phyloP scores from a whole-genome alignment of 495 filamentous ascomycete genomes.

The Xylaria telfairii region DNA sequence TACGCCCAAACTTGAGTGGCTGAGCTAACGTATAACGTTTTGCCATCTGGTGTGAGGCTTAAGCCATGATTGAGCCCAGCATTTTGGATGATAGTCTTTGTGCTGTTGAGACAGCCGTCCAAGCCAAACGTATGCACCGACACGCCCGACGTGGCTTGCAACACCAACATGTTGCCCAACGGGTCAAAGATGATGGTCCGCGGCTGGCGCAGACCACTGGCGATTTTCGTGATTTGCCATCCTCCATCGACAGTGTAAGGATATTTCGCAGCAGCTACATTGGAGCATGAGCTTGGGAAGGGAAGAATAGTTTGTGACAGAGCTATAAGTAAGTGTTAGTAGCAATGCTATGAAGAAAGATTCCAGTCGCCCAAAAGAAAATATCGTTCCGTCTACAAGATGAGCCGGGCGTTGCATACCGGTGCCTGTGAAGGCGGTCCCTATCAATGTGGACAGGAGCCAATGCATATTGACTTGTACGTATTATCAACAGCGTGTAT shows the following conservation, averaged over 20 bases:
- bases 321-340: slow-evolving; percentile 20
- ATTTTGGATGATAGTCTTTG: slow-evolving; percentile 45
- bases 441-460: slow-evolving; percentile 7
- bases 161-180: slow-evolving; percentile 57
- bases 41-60: slow-evolving; percentile 64
- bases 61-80: slow-evolving; percentile 67
- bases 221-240: slow-evolving; percentile 45
- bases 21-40: slow-evolving; percentile 67
- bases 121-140: slow-evolving; percentile 57
- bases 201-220: slow-evolving; percentile 40
- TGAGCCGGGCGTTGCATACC: slow-evolving; percentile 25
- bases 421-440: slow-evolving; percentile 32
- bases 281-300: slow-evolving; percentile 40
- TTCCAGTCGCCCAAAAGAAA: neutral
- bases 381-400: neutral
- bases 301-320: slow-evolving; percentile 34
- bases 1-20: slow-evolving; percentile 62
- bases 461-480: slow-evolving; percentile 11
- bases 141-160: slow-evolving; percentile 60
- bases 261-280: slow-evolving; percentile 38
- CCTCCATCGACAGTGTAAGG: slow-evolving; percentile 36
- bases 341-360: neutral
- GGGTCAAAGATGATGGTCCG: slow-evolving; percentile 43
- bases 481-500: neutral
- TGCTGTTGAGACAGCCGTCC: slow-evolving; percentile 56